Percentiles rank a stretch among this genome's conserved stretches.
phyloP scores from a whole-genome alignment of 2,329 filamentous ascomycete species.

The Penicillium brasilianum region DNA sequence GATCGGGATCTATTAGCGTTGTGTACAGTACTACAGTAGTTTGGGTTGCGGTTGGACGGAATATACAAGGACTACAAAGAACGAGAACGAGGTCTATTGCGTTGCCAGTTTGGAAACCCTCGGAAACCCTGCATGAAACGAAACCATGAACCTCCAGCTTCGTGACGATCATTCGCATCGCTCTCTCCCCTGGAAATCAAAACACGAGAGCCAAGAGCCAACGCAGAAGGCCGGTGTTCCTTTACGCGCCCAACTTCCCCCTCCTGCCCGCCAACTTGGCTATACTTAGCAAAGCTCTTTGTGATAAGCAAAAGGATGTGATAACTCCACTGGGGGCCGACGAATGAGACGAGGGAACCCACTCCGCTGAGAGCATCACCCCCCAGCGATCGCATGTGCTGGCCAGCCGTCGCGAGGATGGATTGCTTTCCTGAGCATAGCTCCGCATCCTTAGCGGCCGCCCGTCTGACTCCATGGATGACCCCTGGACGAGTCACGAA shows the following conservation, averaged over 20 bases:
- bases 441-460: conserved; percentile 11
- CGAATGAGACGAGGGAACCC: conserved; percentile 27
- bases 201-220: conserved; percentile 12
- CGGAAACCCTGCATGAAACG: conserved; percentile 10
- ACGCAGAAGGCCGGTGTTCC: conserved; percentile 10
- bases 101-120: background rate
- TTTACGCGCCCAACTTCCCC: conserved; percentile 28
- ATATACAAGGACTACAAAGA: background rate
- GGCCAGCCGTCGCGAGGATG: conserved; percentile 19
- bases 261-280: too few relatives aligned
- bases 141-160: background rate
- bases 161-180: background rate
- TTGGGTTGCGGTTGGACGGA: background rate
- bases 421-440: conserved; percentile 24
- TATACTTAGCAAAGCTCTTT: conserved; percentile 14
- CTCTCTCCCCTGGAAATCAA: background rate
- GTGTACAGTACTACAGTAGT: conserved; percentile 1
- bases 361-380: conserved; percentile 23
- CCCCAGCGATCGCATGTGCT: conserved; percentile 13
- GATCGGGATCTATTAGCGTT: background rate
- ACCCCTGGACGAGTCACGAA: conserved; percentile 22
- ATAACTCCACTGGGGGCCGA: conserved; percentile 29
- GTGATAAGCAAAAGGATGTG: conserved; percentile 30
- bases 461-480: conserved; percentile 7
- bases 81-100: background rate